These are phyloP conservation scores for Phialophora macrospora DNA, from an alignment of 2,329 filamentous ascomycete species.

Conservation along the genomic window DNA sequence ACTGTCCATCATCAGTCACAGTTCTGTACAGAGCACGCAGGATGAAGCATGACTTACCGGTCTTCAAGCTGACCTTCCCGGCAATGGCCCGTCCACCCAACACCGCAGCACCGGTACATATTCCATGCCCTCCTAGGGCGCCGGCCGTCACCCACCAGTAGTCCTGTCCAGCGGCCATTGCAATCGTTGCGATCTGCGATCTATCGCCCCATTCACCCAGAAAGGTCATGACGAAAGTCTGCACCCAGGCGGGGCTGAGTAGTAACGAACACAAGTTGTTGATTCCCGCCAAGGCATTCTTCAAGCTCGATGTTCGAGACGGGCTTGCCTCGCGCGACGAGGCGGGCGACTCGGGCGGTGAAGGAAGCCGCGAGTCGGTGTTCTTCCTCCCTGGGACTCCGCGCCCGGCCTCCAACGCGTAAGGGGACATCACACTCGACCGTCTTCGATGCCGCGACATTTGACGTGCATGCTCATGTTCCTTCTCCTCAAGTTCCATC, in stretches of 20 bases:
- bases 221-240: slow-evolving; percentile 99
- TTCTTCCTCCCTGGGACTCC: slow-evolving; percentile 66
- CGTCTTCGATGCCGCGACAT: slow-evolving; percentile 54
- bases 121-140: slow-evolving; percentile 80
- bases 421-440: slow-evolving; percentile 70
- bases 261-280: slow-evolving; percentile 86
- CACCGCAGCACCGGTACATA: slow-evolving; percentile 90
- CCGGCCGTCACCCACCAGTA: slow-evolving; percentile 98
- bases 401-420: slow-evolving; percentile 79
- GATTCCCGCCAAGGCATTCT: slow-evolving; percentile 64
- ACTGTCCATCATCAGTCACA: slow-evolving; percentile 59
- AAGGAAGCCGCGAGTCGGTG: slow-evolving; percentile 76
- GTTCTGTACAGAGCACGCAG: slow-evolving; percentile 9
- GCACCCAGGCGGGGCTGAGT: slow-evolving; percentile 94
- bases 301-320: slow-evolving; percentile 52
- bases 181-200: slow-evolving; percentile 96
- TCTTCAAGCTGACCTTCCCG: slow-evolving; percentile 89
- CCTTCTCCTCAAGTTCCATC: slow-evolving; percentile 89
- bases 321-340: slow-evolving; percentile 66
- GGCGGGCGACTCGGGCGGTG: slow-evolving; percentile 77
- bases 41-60: slow-evolving; percentile 70
- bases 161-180: slow-evolving; percentile 97
- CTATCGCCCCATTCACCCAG: slow-evolving; percentile 97
- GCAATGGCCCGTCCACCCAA: slow-evolving; percentile 91
- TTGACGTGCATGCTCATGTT: slow-evolving; percentile 70